Evolutionary conservation across 345 rosid species (phyloP).

Genomic region (Gossypium australe): DNA sequence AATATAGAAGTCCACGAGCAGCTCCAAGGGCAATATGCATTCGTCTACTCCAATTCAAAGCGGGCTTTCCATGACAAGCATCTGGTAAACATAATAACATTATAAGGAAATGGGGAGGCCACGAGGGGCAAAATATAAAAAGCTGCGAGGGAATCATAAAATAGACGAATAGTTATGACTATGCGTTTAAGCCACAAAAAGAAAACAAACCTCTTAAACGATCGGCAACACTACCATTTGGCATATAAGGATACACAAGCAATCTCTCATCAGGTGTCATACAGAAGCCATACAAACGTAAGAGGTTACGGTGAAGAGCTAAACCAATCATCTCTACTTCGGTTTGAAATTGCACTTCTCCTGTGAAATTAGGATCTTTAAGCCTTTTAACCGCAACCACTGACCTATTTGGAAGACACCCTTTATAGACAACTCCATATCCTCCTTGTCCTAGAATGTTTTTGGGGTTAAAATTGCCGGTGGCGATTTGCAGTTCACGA

Average conservation of each 20-base stretch:
- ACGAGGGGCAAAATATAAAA: not conserved
- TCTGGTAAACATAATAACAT: slow-evolving; percentile 29
- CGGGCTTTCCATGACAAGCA: slow-evolving; percentile 51
- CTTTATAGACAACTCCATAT: slow-evolving; percentile 91
- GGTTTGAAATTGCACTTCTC: slow-evolving; percentile 95
- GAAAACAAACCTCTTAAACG: slow-evolving; percentile 63
- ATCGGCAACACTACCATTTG: slow-evolving; percentile 93
- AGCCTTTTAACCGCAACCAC: slow-evolving; percentile 85
- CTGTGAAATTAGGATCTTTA: slow-evolving; percentile 81
- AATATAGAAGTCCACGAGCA: slow-evolving; percentile 88
- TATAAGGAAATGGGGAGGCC: not conserved
- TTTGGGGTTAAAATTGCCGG: slow-evolving; percentile 63
- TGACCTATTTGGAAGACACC: slow-evolving; percentile 68
- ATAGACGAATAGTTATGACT: not conserved
- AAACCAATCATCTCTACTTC: slow-evolving; percentile 98
- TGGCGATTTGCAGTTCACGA: slow-evolving; percentile 78
- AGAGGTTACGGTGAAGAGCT: slow-evolving; percentile 84
- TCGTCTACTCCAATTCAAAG: slow-evolving; percentile 79
- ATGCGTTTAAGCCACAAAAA: not conserved
- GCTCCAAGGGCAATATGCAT: slow-evolving; percentile 67
- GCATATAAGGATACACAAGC: slow-evolving; percentile 96
- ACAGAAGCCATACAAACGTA: slow-evolving; percentile 86
- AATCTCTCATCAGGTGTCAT: slow-evolving; percentile 76
- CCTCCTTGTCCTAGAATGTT: slow-evolving; percentile 94
- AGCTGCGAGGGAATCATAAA: not conserved